Evolutionary conservation across 2,329 filamentous ascomycete genomes (phyloP).

Genomic region (Torrubiella hemipterigena): DNA sequence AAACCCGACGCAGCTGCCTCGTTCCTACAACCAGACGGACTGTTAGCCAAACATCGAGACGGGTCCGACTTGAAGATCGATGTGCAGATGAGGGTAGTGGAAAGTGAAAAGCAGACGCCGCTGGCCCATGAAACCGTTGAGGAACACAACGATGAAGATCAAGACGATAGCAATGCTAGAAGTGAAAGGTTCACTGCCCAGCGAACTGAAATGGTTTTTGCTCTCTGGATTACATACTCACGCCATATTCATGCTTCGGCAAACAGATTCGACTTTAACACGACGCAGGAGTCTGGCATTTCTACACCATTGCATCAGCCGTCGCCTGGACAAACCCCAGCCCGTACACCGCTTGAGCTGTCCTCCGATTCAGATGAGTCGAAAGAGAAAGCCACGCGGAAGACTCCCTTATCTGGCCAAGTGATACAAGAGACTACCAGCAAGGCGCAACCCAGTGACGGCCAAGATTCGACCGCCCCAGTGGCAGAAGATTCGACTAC

Average conservation of each 20-base stretch:
- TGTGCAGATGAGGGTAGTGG: slow-evolving; percentile 91
- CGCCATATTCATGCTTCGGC: slow-evolving; percentile 74
- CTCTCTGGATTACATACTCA: slow-evolving; percentile 95
- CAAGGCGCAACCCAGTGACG: slow-evolving; percentile 41
- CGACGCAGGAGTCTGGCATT: slow-evolving; percentile 36
- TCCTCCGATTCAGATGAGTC: slow-evolving; percentile 39
- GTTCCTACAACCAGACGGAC: slow-evolving; percentile 73
- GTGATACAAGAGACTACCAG: slow-evolving; percentile 44
- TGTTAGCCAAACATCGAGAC: slow-evolving; percentile 79
- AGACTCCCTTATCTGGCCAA: slow-evolving; percentile 40
- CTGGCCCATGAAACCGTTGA: slow-evolving; percentile 52
- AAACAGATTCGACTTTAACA: slow-evolving; percentile 41
- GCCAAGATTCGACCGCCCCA: slow-evolving; percentile 20
- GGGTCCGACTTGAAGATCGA: slow-evolving; percentile 88
- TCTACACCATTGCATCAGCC: slow-evolving; percentile 68
- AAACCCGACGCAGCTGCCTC: slow-evolving; percentile 65
- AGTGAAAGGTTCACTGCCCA: slow-evolving; percentile 34
- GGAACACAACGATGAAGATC: slow-evolving; percentile 40
- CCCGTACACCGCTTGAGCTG: slow-evolving; percentile 44
- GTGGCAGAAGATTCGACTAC: slow-evolving; percentile 21
- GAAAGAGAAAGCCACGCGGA: slow-evolving; percentile 26
- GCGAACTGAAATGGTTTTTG: slow-evolving; percentile 74
- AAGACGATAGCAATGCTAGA: slow-evolving; percentile 21
- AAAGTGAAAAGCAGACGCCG: slow-evolving; percentile 61
- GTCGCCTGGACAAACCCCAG: slow-evolving; percentile 58